Evolutionary conservation across 306 rosid species (phyloP), one percentile per base, ranked within the genome.

Genomic region (Biancaea sappan): DNA sequence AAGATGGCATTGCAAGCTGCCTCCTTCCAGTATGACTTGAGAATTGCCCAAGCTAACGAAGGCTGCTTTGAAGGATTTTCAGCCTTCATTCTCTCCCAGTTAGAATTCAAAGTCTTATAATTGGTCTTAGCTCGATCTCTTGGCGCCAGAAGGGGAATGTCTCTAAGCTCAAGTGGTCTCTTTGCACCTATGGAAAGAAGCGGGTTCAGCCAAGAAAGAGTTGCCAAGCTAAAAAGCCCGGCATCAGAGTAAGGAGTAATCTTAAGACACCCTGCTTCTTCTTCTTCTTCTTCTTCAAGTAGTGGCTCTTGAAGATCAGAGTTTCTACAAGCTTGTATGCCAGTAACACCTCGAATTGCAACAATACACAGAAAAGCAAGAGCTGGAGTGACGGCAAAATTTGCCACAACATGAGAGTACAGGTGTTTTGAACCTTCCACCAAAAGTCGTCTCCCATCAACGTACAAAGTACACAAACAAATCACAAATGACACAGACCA

Each of bases 81-180:
- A 19, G 86, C 88, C 88, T 90, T 95, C 88, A 87, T 24, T 58
- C 83, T 95, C 89, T 95, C 99, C 99, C 99, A 95, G 78, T 87
- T 87, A 19, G 88, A 83, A 79, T 88, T 88, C 92, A 92, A 69
- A 75, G 79, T 48, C 89, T 88, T 90, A 69, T 90, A 95, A 64
- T 87, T 90, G 32, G 85, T 82, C 85, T 95, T 95, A 64, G 98
- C 79, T 72, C 98, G 87, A 74, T 95, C 98, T 69, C 83, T 75
- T 7, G 82, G 87, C 7, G 99, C 97, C 72, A 92, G 96, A 76
- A 95, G 98, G 61, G 99, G 99, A 79, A 95, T 92, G 75, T 95
- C 99, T 88, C 89, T 95, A 40, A 95, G 94, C 85, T 95, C 99
- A 76, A 95, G 93, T 1, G 99, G 97, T 74, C 98, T 86, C 85